Evolutionary conservation across 371 early-diverging fungal species (phyloP), one percentile per base, ranked within the genome.

Genomic region (Lichtheimia ornata): DNA sequence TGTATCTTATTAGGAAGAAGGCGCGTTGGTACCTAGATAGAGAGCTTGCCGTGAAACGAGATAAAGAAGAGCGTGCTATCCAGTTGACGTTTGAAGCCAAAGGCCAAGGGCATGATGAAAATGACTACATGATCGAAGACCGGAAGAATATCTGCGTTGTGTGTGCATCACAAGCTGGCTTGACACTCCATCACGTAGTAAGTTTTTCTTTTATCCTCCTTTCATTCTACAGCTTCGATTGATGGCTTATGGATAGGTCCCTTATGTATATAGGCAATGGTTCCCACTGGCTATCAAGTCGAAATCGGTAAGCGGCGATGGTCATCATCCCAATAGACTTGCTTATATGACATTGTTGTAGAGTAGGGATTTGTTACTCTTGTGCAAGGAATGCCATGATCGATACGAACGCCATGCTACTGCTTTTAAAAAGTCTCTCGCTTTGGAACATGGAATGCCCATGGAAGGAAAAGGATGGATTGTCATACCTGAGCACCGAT

Each of bases 391-490:
- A 0, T 86, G 86, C 66, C 86, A 84, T 40, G 73, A 76, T 22
- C 40, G n/a, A 30, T 84, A 86, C 50, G 86, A 86, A 59, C 41
- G 62, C n/a, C 64, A 79, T 41, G 86, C 84, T 0, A 68, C 58
- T 4, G 22, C 20, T 4, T 57, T 76, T 5, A 86, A 84, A 54
- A 73, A 78, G 35, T 54, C 70, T n/a, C 13, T 76, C 27, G 77
- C 71, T 1, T 50, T 56, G 43, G 66, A 71, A 50, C 82, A 81
- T 58, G 69, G 53, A 18, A 68, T 81, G 7, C 83, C 86, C 0
- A 51, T 86, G 18, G 82, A 81, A 53, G 86, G 86, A 7, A 65
- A 60, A 53, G 86, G 86, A 5, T 86, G 86, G 86, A 58, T 82
- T 0, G 59, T 65, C 30, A 65, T 75, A 15, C 75, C 74, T 18